Conservation (phyloP, 495 filamentous ascomycete genomes). For the Lophiotrema nucula region DNA sequence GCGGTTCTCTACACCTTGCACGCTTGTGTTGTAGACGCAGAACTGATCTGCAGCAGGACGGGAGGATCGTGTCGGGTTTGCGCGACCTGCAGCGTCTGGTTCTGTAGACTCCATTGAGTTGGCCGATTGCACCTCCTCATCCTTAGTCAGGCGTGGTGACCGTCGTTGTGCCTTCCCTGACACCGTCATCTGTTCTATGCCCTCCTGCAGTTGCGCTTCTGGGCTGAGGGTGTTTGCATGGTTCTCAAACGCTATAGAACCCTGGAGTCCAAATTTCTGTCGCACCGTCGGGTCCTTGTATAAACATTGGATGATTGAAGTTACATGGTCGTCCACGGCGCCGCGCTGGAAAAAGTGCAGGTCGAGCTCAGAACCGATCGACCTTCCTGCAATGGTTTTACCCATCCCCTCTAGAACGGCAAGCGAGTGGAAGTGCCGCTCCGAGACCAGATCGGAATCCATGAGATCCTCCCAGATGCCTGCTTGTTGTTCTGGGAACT, state of each 20-base stretch:
- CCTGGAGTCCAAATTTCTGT: slow-evolving; percentile 23
- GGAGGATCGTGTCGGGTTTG: slow-evolving; percentile 12
- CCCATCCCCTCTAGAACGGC: slow-evolving; percentile 20
- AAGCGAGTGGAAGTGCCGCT: slow-evolving; percentile 27
- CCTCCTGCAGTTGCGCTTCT: slow-evolving; percentile 16
- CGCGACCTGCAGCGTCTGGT: slow-evolving; percentile 1
- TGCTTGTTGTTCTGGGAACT: slow-evolving; percentile 24
- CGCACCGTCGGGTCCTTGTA: slow-evolving; percentile 16
- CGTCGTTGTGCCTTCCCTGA: slow-evolving; percentile 12
- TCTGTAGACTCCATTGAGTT: neutral
- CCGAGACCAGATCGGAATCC: slow-evolving; percentile 17
- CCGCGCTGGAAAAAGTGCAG: slow-evolving; percentile 16
- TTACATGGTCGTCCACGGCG: slow-evolving; percentile 13
- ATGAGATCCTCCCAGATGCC: slow-evolving; percentile 25
- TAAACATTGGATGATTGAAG: slow-evolving; percentile 11
- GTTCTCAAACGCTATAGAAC: slow-evolving; percentile 28
- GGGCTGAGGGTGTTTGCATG: slow-evolving; percentile 32
- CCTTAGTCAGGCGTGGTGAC: slow-evolving; percentile 27
- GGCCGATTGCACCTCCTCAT: neutral
- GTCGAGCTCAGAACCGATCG: slow-evolving; percentile 21
- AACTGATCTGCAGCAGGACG: slow-evolving; percentile 37
- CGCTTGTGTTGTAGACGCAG: slow-evolving; percentile 38
- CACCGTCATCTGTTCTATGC: slow-evolving; percentile 14
- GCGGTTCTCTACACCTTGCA: slow-evolving; percentile 18
- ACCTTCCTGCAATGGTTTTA: neutral